Evolutionary conservation across 2,329 filamentous ascomycete genomes (phyloP), one percentile per base, ranked within the genome.

Genomic region (Cladosporium sp.): DNA sequence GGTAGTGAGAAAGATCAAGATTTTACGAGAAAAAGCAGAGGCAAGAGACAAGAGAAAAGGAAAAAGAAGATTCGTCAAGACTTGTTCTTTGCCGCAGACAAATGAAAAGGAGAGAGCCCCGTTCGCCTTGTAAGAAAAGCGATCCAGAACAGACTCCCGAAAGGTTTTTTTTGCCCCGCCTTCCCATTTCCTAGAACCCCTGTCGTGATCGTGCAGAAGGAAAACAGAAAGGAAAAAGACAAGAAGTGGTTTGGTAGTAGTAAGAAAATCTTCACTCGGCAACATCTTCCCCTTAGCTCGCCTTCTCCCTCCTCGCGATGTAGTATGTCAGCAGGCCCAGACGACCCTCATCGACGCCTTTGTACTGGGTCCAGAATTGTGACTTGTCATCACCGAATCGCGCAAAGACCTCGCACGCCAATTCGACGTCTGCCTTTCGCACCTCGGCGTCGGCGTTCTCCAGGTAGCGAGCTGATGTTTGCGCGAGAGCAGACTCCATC

Each of bases 261-360:
- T 27, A 5, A 27, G 22, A 5, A 27, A 27, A 27, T 27, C 22
- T 27, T 9, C 4, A 36, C 8, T 7, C 32, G 8, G 8, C 32
- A 15, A 4, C 9, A n/a, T 36, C 32, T 12, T n/a, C 24, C 6
- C 1, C 17, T 40, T 15, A 48, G 17, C 18, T 40, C 9, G 50
- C 43, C 4, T 37, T 34, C 36, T 52, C 82, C 64, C 77, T 76
- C 74, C 85, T 85, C 36, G 87, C 86, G 61, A 90, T 85, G 67
- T 90, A 91, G 65, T 91, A 91, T 8, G 85, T 90, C 60, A 91
- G 83, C 54, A 91, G 68, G 58, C 84, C 89, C 73, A 89, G 81
- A 18, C 86, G 82, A 57, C 88, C 86, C 57, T 89, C 86, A 62
- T 80, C 79, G 27, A 87, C 76, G 1, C 71, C 72, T 53, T 58